Conservation (phyloP, 805 yeast genomes). For the Teunomyces lycoperdinae region DNA sequence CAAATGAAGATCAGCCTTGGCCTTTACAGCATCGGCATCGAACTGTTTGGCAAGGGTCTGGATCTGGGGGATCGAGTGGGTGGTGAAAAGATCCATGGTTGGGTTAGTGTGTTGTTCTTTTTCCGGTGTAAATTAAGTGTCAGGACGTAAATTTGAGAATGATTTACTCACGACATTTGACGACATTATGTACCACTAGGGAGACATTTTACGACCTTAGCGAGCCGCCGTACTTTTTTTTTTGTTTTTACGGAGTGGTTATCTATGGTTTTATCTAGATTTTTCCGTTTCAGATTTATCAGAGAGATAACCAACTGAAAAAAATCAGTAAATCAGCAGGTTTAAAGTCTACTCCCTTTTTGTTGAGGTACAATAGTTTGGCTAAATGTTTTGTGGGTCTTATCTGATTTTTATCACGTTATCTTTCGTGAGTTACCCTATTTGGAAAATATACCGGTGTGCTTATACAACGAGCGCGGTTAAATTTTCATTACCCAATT, state of each 20-base stretch:
- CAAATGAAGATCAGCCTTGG: conserved; percentile 32
- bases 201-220: too few species aligned
- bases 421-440: background rate
- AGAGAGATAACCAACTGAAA: too few species aligned
- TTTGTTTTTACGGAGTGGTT: too few species aligned
- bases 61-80: conserved; percentile 26
- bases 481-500: conserved; percentile 25
- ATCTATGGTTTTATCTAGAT: too few species aligned
- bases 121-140: background rate
- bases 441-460: background rate
- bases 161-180: background rate
- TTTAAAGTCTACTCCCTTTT: too few species aligned
- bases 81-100: conserved; percentile 27
- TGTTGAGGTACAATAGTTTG: too few species aligned
- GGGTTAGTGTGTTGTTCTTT: background rate
- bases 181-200: too few species aligned
- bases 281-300: too few species aligned
- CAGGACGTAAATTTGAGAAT: conserved; percentile 1
- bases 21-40: conserved; percentile 20
- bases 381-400: too few species aligned
- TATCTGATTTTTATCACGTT: background rate
- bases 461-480: conserved; percentile 27
- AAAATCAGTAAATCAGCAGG: too few species aligned
- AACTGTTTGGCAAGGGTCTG: conserved; percentile 29
- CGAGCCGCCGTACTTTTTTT: too few species aligned